Percentiles rank a stretch among this genome's conserved stretches.
These are phyloP conservation scores for Malus asiatica DNA, from an alignment of 306 rosid genomes.

Conservation along the genomic window DNA sequence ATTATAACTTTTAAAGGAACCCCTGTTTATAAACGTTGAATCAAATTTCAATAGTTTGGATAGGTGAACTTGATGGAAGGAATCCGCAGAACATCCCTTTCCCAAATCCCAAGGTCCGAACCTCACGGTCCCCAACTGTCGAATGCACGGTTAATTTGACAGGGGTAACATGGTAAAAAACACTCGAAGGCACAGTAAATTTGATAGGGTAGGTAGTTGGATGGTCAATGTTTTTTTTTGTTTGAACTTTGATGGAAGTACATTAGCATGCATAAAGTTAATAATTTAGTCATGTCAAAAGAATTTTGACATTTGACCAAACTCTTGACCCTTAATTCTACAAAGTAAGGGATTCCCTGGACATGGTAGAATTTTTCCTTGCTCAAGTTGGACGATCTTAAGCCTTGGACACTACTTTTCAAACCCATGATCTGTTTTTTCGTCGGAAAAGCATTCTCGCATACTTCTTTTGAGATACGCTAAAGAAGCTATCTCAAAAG, in stretches of 20 bases:
- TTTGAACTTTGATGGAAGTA: not conserved
- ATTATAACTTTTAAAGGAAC: too few relatives aligned
- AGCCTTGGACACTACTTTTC: not conserved
- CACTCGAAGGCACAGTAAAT: not conserved
- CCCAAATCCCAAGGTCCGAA: too few relatives aligned
- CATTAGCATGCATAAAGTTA: not conserved
- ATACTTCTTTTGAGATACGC: too few relatives aligned
- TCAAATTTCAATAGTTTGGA: too few relatives aligned
- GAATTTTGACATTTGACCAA: constrained; percentile 3
- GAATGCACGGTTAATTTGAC: not conserved
- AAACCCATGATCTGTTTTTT: not conserved
- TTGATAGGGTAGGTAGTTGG: not conserved
- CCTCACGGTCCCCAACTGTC: not conserved
- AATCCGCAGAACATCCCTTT: too few relatives aligned
- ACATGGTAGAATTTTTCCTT: too few relatives aligned
- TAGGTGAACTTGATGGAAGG: too few relatives aligned
- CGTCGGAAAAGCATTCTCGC: too few relatives aligned
- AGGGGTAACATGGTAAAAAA: not conserved
- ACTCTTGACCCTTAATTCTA: not conserved
- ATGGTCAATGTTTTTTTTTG: not conserved
- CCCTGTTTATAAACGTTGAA: too few relatives aligned
- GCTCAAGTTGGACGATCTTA: too few relatives aligned
- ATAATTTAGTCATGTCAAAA: not conserved
- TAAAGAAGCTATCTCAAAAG: too few relatives aligned
- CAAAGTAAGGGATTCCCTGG: too few relatives aligned